Evolutionary conservation across 768 basidiomycete genomes (phyloP).

Genomic region (Hypholoma fasciculare): DNA sequence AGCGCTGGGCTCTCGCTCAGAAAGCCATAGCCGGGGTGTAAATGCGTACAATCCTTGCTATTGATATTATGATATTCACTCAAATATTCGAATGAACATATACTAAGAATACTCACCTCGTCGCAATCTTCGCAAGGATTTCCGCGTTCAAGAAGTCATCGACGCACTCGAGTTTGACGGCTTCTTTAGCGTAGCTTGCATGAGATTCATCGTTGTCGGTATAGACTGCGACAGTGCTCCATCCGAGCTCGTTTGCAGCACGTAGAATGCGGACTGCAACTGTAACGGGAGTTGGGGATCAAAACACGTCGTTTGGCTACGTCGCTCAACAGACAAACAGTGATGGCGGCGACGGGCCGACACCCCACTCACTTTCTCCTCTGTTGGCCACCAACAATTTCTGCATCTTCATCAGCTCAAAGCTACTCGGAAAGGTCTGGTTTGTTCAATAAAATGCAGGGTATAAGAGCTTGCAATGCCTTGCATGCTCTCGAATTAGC

Average conservation of each 20-base stretch:
- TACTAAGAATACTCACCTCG: constrained; percentile 17
- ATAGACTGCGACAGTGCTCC: constrained; percentile 88
- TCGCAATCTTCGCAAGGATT: constrained; percentile 28
- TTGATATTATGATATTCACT: not conserved
- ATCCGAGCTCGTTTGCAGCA: constrained; percentile 81
- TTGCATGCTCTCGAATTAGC: too few species aligned
- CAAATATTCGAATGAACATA: not conserved
- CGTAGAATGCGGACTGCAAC: constrained; percentile 92
- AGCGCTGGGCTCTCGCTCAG: constrained; percentile 84
- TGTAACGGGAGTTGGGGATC: constrained; percentile 19
- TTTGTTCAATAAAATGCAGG: not conserved
- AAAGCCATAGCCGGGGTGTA: constrained; percentile 75
- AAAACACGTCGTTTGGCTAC: not conserved
- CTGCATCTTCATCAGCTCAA: constrained; percentile 31
- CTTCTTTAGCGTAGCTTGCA: constrained; percentile 80
- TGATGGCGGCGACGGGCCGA: not conserved
- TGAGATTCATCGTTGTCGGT: constrained; percentile 83
- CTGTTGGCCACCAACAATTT: constrained; percentile 79
- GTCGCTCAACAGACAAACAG: constrained; percentile 1
- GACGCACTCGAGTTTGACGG: constrained; percentile 83
- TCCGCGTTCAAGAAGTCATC: constrained; percentile 37
- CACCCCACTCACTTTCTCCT: constrained; percentile 53
- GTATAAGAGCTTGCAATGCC: not conserved
- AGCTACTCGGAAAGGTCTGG: not conserved
- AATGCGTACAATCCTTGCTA: constrained; percentile 34